These are phyloP conservation scores for Mucor irregularis DNA, from an alignment of 371 early-diverging fungal genomes.

Conservation along the genomic window DNA sequence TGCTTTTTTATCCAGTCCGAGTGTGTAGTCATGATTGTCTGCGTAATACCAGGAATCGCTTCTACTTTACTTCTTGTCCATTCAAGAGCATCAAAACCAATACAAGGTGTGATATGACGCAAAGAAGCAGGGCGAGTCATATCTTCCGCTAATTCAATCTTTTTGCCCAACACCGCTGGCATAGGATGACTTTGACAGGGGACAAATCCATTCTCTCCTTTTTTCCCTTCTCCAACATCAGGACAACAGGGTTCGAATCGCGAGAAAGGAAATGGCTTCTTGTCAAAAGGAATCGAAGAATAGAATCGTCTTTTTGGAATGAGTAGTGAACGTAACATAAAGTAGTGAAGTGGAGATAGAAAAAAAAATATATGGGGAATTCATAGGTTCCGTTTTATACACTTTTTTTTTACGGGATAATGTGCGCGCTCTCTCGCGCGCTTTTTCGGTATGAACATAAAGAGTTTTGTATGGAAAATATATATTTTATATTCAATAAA, in stretches of 20 bases:
- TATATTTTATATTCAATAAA: not conserved
- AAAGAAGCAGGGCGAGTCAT: slow-evolving; percentile 19
- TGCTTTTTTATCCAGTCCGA: slow-evolving; percentile 11
- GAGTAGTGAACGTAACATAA: not conserved
- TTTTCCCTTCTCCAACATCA: slow-evolving; percentile 7
- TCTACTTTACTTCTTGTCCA: slow-evolving; percentile 49
- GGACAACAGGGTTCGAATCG: slow-evolving; percentile 53
- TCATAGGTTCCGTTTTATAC: too few relatives aligned
- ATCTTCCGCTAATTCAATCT: slow-evolving; percentile 37
- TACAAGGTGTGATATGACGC: slow-evolving; percentile 46
- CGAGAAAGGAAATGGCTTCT: slow-evolving; percentile 34
- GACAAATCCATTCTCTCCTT: slow-evolving; percentile 35
- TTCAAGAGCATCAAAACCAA: slow-evolving; percentile 41
- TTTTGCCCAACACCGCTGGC: slow-evolving; percentile 40
- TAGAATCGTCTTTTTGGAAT: slow-evolving; percentile 1
- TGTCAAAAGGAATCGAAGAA: slow-evolving; percentile 41
- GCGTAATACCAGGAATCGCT: slow-evolving; percentile 23
- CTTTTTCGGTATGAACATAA: not conserved
- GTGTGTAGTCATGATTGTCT: slow-evolving; percentile 6
- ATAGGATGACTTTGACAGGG: slow-evolving; percentile 48
- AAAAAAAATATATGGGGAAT: too few relatives aligned
- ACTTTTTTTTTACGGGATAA: not conserved
- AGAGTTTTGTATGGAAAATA: too few relatives aligned
- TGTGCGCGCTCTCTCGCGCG: not conserved
- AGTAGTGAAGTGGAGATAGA: not conserved